Conservation (phyloP, 805 yeast genomes). For the Candida germanica region DNA sequence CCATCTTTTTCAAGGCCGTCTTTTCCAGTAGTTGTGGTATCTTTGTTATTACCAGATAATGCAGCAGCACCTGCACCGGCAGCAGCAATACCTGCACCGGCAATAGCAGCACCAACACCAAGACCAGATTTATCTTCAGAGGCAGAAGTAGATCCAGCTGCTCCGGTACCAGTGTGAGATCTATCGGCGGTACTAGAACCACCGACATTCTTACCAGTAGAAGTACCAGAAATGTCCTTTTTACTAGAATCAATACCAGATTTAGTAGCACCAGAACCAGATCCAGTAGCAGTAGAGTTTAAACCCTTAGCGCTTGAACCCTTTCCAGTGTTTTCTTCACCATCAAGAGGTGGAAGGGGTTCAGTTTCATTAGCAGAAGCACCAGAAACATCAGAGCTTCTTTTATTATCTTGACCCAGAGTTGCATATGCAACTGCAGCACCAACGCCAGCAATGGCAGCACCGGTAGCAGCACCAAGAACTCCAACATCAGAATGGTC, state of each 20-base stretch:
- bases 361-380: slow-evolving; percentile 9
- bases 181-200: background rate
- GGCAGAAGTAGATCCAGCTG: background rate
- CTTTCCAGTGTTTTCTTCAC: background rate
- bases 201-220: background rate
- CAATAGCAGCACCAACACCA: background rate
- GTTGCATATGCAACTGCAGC: slow-evolving; percentile 1
- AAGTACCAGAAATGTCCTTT: background rate
- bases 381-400: background rate
- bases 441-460: background rate
- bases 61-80: too few species aligned
- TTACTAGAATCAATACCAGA: too few species aligned
- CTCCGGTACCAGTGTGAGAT: background rate
- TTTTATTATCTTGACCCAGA: background rate
- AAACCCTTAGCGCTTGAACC: background rate
- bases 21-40: too few species aligned
- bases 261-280: slow-evolving; percentile 1
- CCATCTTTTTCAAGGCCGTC: too few species aligned
- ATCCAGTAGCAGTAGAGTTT: background rate
- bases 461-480: background rate
- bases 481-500: too few species aligned
- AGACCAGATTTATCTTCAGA: background rate
- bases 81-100: slow-evolving; percentile 2
- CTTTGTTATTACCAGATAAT: too few species aligned
- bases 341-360: slow-evolving; percentile 5